phyloP scores from a whole-genome alignment of 2,329 filamentous ascomycete species.

The Acrodontium crateriforme region DNA sequence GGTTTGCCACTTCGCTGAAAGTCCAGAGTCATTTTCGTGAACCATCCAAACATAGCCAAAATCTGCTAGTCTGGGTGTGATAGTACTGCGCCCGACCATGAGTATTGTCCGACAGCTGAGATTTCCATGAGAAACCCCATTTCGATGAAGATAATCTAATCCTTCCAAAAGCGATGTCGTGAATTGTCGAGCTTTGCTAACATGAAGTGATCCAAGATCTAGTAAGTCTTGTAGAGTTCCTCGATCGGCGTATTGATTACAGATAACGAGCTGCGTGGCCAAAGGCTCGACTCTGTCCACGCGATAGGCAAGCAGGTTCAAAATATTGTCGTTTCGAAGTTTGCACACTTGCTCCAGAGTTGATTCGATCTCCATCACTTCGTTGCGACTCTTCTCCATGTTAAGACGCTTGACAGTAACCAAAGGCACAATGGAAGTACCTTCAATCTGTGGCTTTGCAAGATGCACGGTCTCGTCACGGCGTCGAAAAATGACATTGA shows the following conservation, averaged over 20 bases:
- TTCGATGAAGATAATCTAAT: constrained; percentile 72
- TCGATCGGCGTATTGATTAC: constrained; percentile 17
- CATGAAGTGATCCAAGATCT: constrained; percentile 56
- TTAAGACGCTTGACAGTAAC: constrained; percentile 16
- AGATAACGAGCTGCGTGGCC: constrained; percentile 13
- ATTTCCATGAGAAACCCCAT: constrained; percentile 58
- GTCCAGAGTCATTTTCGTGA: constrained; percentile 24
- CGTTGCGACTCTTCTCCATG: constrained; percentile 10
- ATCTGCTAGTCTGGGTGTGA: constrained; percentile 56
- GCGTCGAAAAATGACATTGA: constrained; percentile 8
- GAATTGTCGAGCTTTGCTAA: constrained; percentile 70
- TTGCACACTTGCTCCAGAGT: constrained; percentile 58
- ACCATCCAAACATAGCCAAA: constrained; percentile 56
- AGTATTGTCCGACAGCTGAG: constrained; percentile 11
- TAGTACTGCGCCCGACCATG: constrained; percentile 9
- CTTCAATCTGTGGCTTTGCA: constrained; percentile 9
- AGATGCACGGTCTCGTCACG: constrained; percentile 8
- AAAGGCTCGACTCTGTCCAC: constrained; percentile 11
- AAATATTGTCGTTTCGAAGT: constrained; percentile 60
- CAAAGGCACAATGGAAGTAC: constrained; percentile 6
- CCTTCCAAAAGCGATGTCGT: constrained; percentile 86
- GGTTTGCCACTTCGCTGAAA: constrained; percentile 12
- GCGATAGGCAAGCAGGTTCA: constrained; percentile 59
- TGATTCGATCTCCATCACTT: constrained; percentile 17
- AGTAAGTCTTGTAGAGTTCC: constrained; percentile 73